Conservation (phyloP, 2,329 filamentous ascomycete genomes). For the Tolypocladium paradoxum region DNA sequence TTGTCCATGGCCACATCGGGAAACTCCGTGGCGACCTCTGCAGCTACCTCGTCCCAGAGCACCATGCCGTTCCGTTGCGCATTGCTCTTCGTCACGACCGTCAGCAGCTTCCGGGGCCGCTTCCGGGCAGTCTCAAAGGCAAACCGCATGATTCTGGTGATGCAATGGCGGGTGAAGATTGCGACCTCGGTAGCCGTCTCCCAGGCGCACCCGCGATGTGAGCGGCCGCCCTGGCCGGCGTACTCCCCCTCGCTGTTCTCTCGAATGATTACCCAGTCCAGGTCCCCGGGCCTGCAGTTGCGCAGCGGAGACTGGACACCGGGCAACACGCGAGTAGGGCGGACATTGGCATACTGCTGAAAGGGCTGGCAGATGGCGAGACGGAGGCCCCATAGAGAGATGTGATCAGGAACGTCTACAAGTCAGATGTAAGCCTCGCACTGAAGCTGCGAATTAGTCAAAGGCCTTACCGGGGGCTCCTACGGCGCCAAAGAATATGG, state of each 20-base stretch:
- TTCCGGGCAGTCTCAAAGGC: slow-evolving; percentile 52
- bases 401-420: slow-evolving; percentile 50
- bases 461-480: slow-evolving; percentile 30
- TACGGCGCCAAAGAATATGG: slow-evolving; percentile 59
- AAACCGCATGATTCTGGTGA: slow-evolving; percentile 52
- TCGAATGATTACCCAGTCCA: slow-evolving; percentile 57
- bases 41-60: slow-evolving; percentile 53
- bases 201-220: slow-evolving; percentile 47
- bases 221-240: slow-evolving; percentile 52
- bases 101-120: slow-evolving; percentile 48
- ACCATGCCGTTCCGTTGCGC: slow-evolving; percentile 59
- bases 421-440: neutral
- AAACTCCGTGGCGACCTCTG: slow-evolving; percentile 42
- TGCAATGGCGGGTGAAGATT: slow-evolving; percentile 50
- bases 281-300: slow-evolving; percentile 41
- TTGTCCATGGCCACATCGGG: slow-evolving; percentile 50
- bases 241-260: slow-evolving; percentile 62
- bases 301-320: slow-evolving; percentile 48
- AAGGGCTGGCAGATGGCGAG: slow-evolving; percentile 56
- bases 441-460: neutral
- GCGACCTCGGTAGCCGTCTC: slow-evolving; percentile 52
- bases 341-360: slow-evolving; percentile 59
- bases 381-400: slow-evolving; percentile 56
- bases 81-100: slow-evolving; percentile 57
- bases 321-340: slow-evolving; percentile 50